Evolutionary conservation across 2,329 filamentous ascomycete genomes (phyloP), one percentile per base, ranked within the genome.

Genomic region (Sphaerulina musiva): DNA sequence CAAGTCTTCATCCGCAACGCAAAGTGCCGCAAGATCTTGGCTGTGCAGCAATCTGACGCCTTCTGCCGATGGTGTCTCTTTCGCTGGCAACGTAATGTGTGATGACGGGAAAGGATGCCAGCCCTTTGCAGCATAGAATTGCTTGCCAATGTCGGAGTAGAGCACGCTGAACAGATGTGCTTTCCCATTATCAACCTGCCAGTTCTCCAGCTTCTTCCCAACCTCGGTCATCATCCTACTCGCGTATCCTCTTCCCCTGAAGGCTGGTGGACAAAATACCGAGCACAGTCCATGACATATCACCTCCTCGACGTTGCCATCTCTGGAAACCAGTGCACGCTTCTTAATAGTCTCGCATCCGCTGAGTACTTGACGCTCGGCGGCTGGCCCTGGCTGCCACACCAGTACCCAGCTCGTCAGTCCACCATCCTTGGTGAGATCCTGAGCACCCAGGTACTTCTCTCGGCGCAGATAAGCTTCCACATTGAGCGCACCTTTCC

Each of bases 61-160:
- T 11, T 46, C 48, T 3, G 58, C 54, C 0, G 55, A 36, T 11
- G 39, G 53, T 8, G 61, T 47, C 56, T 58, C 47, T 56, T 56
- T 56, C 1, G 79, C 74, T 10, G 75, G 72, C 53, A 95, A 79
- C 32, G 79, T 76, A 42, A 95, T 76, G 68, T 95, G 90, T 1
- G 79, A 76, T 55, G 87, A 92, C 17, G 80, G 76, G 63, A 86
- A 91, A 0, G 83, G 78, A 46, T 82, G 78, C 91, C 91, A 96
- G 44, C 89, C 89, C 59, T 82, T 78, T 32, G 76, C 77, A 3
- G 85, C 80, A 72, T 96, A 96, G 71, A 90, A 96, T 39, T 75
- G 74, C 59, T 89, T 86, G 17, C 91, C 89, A 64, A 95, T 90
- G 66, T 95, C 89, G 7, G 89, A 95, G 71, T 84, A 95, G 7